Evolutionary conservation across 2,329 filamentous ascomycete genomes (phyloP), one percentile per base, ranked within the genome.

Genomic region (Beauveria medogensis): DNA sequence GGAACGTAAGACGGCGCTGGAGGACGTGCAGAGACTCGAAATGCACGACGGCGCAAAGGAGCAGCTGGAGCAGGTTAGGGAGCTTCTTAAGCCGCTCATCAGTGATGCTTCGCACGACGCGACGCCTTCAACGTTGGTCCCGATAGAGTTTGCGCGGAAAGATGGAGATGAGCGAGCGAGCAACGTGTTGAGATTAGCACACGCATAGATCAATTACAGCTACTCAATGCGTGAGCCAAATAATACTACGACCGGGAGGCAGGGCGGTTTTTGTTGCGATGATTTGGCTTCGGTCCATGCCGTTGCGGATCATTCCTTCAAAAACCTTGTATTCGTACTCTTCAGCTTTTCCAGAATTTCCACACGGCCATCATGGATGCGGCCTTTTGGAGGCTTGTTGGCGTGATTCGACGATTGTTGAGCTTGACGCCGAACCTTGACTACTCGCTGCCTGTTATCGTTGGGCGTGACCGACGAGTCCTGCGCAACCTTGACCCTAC

Each of bases 341-440:
- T 69, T 66, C 8, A 73, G 65, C 40, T 70, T 64, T 30, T 64
- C 64, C 10, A 73, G 63, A n/a, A 73, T 63, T 16, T 67, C 59
- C 52, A 68, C 57, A 14, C 69, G 66, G 30, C 66, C 63, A 7
- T 56, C 64, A 43, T 12, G 47, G 20, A 18, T 8, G 14, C 16
- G 12, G 46, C 6, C 41, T 20, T 12, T 22, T 8, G 47, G 16
- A 12, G 24, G 5, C 24, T 34, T 43, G 22, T 40, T n/a, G 6
- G 47, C 10, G 7, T 18, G 14, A 30, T 12, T 26, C 22, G 3
- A 6, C 5, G 20, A 16, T 16, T 28, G 40, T 20, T 40, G 26
- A 12, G 22, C 24, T 7, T 1, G 24, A 7, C 50, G 26, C 20
- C 28, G 57, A 40, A 59, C n/a, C 26, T 59, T 59, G 30, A 59